These are phyloP conservation scores for Ceratocystiopsis sp. DNA, from an alignment of 2,329 filamentous ascomycete genomes.

Conservation along the genomic window DNA sequence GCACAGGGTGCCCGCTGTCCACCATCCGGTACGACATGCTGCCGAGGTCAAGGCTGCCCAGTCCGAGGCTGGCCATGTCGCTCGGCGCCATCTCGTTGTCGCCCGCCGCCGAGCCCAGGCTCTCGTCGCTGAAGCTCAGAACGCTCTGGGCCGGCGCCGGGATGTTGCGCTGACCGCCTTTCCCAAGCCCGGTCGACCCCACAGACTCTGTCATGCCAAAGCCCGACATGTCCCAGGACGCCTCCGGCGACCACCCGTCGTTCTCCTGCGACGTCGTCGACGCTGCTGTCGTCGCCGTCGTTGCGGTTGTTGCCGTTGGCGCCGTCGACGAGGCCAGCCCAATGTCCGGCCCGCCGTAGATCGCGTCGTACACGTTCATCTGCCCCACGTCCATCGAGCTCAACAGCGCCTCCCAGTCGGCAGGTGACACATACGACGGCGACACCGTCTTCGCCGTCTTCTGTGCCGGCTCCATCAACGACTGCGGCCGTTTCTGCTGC, in stretches of 20 bases:
- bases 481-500: constrained; percentile 15
- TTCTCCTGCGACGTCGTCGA: constrained; percentile 17
- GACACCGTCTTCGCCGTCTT: constrained; percentile 20
- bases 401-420: constrained; percentile 71
- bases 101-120: constrained; percentile 31
- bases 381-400: constrained; percentile 64
- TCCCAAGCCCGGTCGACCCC: constrained; percentile 1
- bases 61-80: constrained; percentile 25
- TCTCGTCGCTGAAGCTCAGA: constrained; percentile 39
- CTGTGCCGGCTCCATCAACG: constrained; percentile 15
- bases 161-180: constrained; percentile 12
- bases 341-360: constrained; percentile 48
- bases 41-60: constrained; percentile 22
- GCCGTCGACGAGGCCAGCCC: constrained; percentile 17
- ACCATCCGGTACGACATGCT: constrained; percentile 19
- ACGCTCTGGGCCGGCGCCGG: constrained; percentile 32
- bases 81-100: constrained; percentile 29
- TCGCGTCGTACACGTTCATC: constrained; percentile 70
- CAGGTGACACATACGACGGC: constrained; percentile 30
- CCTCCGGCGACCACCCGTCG: constrained; percentile 36
- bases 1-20: constrained; percentile 7
- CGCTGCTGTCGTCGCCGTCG: constrained; percentile 23
- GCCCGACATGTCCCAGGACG: constrained; percentile 33
- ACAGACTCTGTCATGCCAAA: constrained; percentile 33
- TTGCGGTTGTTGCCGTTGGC: no score